Conservation (phyloP, 2,329 filamentous ascomycete species). For the Neurospora sp. region DNA sequence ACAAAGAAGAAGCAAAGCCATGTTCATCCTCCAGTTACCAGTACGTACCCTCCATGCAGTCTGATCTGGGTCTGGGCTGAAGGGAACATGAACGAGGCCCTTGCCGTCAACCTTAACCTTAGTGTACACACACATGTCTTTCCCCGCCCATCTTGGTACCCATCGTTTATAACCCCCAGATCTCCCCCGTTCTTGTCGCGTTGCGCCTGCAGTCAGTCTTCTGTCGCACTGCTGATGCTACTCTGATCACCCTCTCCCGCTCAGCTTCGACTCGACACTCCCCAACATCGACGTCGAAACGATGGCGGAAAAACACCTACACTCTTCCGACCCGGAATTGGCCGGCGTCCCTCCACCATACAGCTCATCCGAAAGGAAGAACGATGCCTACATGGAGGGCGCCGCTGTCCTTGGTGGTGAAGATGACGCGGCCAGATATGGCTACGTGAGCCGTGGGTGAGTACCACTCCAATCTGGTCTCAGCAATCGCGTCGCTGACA, state of each 20-base stretch:
- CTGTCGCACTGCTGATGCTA: neutral
- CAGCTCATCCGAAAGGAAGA: constrained; percentile 1
- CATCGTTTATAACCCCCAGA: neutral
- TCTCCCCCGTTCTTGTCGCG: neutral
- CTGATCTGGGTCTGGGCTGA: neutral
- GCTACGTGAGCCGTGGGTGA: constrained; percentile 5
- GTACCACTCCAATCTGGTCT: neutral
- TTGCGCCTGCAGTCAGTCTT: neutral
- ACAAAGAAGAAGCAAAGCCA: neutral
- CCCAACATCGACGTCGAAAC: neutral
- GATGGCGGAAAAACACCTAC: constrained; percentile 1
- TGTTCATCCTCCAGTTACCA: neutral
- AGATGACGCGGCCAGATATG: constrained; percentile 1
- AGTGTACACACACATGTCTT: neutral
- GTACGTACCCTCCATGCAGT: neutral
- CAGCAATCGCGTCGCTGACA: neutral
- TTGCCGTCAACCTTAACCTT: neutral
- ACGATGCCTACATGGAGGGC: neutral
- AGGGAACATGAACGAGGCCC: neutral
- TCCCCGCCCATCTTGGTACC: neutral
- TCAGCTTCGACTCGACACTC: neutral
- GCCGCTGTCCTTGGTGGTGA: constrained; percentile 1
- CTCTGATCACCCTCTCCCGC: neutral
- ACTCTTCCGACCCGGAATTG: neutral
- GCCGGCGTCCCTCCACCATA: neutral